phyloP scores from a whole-genome alignment of 78 protist species.

The Anaeramoeba flamelloides region DNA sequence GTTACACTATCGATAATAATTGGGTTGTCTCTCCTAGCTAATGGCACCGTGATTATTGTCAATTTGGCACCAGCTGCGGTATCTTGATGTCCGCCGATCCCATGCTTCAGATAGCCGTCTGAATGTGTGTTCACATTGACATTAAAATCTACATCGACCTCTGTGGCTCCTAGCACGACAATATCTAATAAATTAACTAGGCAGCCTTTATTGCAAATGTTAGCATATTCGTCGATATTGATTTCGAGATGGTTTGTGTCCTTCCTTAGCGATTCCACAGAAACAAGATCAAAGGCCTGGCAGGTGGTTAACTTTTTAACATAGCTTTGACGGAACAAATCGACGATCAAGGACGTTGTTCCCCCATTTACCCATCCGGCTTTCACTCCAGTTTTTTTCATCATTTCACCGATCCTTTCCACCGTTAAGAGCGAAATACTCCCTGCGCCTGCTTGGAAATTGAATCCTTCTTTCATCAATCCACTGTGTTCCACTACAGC shows the following conservation, averaged over 20 bases:
- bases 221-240: constrained; percentile 17
- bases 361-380: constrained; percentile 19
- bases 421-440: constrained; percentile 10
- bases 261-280: constrained; percentile 2
- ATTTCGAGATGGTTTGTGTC: constrained; percentile 5
- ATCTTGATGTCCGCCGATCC: constrained; percentile 18
- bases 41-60: constrained; percentile 9
- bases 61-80: constrained; percentile 22
- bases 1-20: constrained; percentile 1
- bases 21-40: constrained; percentile 12
- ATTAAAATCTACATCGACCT: constrained; percentile 19
- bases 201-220: constrained; percentile 1
- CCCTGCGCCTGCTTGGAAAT: constrained; percentile 21
- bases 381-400: not conserved
- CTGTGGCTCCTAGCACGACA: constrained; percentile 14
- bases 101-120: constrained; percentile 10
- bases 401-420: not conserved
- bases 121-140: constrained; percentile 11
- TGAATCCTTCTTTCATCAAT: not conserved
- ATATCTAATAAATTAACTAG: constrained; percentile 1
- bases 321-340: constrained; percentile 4
- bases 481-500: not conserved
- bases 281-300: constrained; percentile 11
- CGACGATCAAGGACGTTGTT: constrained; percentile 11
- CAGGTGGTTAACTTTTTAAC: constrained; percentile 20